Base-by-base conservation (phyloP, 306 rosid species). In the Citrullus amarus region DNA sequence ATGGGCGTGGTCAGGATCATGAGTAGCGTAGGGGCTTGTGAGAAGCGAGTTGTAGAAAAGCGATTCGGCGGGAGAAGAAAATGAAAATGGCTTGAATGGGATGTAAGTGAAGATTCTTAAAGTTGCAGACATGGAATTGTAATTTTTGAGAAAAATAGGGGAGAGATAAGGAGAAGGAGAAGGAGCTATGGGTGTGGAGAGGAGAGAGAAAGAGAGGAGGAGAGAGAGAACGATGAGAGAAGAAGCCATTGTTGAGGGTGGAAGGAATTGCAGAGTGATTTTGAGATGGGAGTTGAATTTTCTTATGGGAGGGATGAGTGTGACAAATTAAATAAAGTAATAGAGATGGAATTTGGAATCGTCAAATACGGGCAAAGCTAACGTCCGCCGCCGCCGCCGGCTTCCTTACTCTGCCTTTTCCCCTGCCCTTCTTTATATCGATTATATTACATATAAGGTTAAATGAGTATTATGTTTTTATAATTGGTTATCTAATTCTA, bases 51-150 rank as follows among this genome's bases (percentile, higher is more conserved):
- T 71, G 75, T 82, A 86, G 91, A 91, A 93, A 38, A 87, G 72
- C 0, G 91, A 86, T 28, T 89, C 87, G 0, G 75, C 39, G 1
- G 55, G 80, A 9, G 88, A 79, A 9, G 36, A 16, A 11, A 76
- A 89, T 10, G 82, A 63, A 69, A 89, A 78, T 67, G 87, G 51
- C 7, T 30, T 22, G 82, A 75, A 76, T 17, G 91, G 86, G 6
- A 82, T 56, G 82, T 91, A 91, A 59, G 86, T 77, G 84, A 83
- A 91, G 5, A 91, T 81, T 83, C 82, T 88, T 77, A 91, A 86
- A 41, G 6, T 73, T 1, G 63, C n/a, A 71, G 88, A 71, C 96
- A 93, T 93, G 57, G 85, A 82, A 8, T 88, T 56, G 67, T 91
- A 89, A 73, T 80, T 84, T 16, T 74, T 85, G 83, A 68, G 51